phyloP scores from a whole-genome alignment of 345 rosid species.

The Gossypium arboreum region DNA sequence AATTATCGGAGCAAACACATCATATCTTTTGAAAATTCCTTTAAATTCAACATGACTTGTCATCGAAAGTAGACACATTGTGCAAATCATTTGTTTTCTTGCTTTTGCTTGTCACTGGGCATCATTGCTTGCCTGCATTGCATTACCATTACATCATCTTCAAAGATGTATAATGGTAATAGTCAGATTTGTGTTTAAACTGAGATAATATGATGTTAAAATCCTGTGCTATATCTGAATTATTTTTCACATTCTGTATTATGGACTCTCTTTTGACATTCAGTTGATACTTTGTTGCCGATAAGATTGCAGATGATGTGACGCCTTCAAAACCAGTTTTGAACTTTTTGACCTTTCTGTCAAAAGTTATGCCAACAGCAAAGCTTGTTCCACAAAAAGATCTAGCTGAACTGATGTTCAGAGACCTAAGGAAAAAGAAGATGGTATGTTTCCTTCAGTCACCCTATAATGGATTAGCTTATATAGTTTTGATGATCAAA shows the following conservation, averaged over 20 bases:
- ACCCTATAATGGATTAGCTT: neutral
- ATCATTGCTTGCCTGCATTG: neutral
- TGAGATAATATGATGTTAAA: neutral
- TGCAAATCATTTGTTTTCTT: neutral
- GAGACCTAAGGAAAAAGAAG: slow-evolving; percentile 66
- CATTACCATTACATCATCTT: neutral
- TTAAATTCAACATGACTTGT: neutral
- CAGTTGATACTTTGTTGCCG: slow-evolving; percentile 32
- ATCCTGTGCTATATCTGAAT: neutral
- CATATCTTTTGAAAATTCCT: neutral
- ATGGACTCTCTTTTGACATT: slow-evolving; percentile 4
- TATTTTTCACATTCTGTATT: neutral
- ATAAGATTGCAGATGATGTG: slow-evolving; percentile 80
- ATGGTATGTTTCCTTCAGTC: slow-evolving; percentile 41
- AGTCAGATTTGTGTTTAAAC: neutral
- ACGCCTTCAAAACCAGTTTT: slow-evolving; percentile 56
- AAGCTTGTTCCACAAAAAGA: slow-evolving; percentile 78
- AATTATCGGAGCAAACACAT: neutral
- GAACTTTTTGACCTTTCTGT: slow-evolving; percentile 46
- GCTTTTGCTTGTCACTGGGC: neutral
- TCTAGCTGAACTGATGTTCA: slow-evolving; percentile 60
- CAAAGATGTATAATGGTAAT: neutral
- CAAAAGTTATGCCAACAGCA: slow-evolving; percentile 68
- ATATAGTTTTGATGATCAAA: neutral
- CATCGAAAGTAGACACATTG: neutral